Evolutionary conservation across 805 yeast genomes (phyloP).

Genomic region (Candida golubevii): DNA sequence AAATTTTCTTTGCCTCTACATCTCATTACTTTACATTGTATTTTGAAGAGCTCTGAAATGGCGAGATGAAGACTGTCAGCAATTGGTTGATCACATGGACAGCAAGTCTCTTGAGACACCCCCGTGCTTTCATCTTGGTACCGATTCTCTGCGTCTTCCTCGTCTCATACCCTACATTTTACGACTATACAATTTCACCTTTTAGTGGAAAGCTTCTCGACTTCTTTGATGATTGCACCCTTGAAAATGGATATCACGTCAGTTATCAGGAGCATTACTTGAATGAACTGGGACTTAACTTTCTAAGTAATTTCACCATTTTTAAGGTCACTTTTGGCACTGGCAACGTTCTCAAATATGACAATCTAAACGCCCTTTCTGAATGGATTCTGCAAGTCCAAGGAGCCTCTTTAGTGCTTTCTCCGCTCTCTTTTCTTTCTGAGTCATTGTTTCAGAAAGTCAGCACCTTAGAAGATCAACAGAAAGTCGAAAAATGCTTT

Average conservation of each 20-base stretch:
- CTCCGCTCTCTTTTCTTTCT: conserved; percentile 12
- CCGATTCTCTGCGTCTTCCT: conserved; percentile 30
- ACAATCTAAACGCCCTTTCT: conserved; percentile 5
- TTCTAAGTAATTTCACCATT: not conserved
- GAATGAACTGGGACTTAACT: not conserved
- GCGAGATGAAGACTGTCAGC: conserved; percentile 11
- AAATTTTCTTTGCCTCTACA: too few species aligned
- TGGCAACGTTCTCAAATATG: conserved; percentile 8
- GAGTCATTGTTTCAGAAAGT: not conserved
- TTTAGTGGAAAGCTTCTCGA: conserved; percentile 18
- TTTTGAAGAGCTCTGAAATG: not conserved
- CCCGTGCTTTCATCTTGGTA: conserved; percentile 26
- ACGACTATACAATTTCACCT: conserved; percentile 29
- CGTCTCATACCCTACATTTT: conserved; percentile 32
- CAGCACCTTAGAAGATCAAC: not conserved
- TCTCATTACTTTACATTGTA: too few species aligned
- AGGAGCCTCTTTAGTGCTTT: conserved; percentile 6
- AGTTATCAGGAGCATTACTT: not conserved
- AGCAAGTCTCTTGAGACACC: conserved; percentile 22
- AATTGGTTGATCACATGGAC: conserved; percentile 16
- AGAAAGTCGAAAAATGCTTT: conserved; percentile 10
- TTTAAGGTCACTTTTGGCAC: conserved; percentile 8
- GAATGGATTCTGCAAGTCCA: conserved; percentile 8
- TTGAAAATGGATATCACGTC: conserved; percentile 1
- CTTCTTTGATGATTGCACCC: conserved; percentile 4